Base-by-base conservation (phyloP, 2,329 filamentous ascomycete species). In the Fusarium caatingaense region DNA sequence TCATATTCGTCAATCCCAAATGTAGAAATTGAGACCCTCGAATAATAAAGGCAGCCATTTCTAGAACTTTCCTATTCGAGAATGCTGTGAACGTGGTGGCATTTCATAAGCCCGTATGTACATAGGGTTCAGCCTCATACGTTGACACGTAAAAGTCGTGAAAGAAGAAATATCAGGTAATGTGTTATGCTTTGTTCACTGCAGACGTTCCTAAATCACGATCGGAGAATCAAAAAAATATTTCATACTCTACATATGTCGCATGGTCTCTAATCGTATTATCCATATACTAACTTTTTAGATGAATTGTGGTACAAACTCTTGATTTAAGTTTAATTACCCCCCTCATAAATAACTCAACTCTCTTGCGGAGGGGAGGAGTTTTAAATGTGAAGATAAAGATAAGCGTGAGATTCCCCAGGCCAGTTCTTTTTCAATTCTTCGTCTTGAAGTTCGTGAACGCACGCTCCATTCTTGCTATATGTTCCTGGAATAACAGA, bases 201-300 rank as follows among this genome's bases (percentile, higher is more conserved):
- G 4, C 3, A 37, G 18, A 6, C n/a, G 2, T 6, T 11, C 18
- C 16, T 4, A 11, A n/a, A 5, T n/a, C 16, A 37, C 9, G 1
- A 9, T 37, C 5, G 11, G 9, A 25, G 25, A 25, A 25, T 25
- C 25, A 25, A 3, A 25, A 9, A 25, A 25, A 9, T 3, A 25
- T 9, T 25, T 25, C 8, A 25, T 25, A 25, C 25, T 25, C 25
- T 25, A 25, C 23, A 25, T 25, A 25, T 25, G 6, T 25, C 23
- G 1, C 23, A 25, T 25, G 23, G 23, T 25, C 25, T 25, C 25
- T 25, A 1, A 25, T 25, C 8, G 9, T 25, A 25, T 25, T 25
- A 10, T 10, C 18, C 16, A 34, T 18, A 34, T 6, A 18, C 9
- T 3, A 9, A 34, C 2, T 34, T 10, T 8, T 1, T 18, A 5